Conservation (phyloP, 257 asterid genomes). For the Marsdenia floribunda region DNA sequence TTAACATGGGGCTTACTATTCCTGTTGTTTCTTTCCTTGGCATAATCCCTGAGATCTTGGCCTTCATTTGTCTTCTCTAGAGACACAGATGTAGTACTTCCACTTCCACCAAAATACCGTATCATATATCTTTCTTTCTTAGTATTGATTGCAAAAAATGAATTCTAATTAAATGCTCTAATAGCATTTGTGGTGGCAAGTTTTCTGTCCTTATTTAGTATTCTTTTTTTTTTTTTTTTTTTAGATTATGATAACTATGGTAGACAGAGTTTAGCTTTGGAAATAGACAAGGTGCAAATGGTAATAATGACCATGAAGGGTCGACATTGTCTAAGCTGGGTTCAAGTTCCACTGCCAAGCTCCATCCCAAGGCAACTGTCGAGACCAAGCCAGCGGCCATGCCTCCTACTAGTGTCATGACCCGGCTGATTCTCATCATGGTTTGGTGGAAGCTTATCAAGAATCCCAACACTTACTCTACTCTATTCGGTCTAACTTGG, state of each 20-base stretch:
- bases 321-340: slow-evolving; percentile 81
- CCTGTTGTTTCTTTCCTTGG: slow-evolving; percentile 19
- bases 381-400: slow-evolving; percentile 32
- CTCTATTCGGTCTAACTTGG: slow-evolving; percentile 40
- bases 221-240: background rate
- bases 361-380: slow-evolving; percentile 51
- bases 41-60: slow-evolving; percentile 38
- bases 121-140: background rate
- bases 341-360: slow-evolving; percentile 82
- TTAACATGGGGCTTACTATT: slow-evolving; percentile 30
- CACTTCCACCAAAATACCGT: background rate
- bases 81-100: slow-evolving; percentile 19
- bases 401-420: slow-evolving; percentile 48
- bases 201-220: background rate
- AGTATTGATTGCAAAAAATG: background rate
- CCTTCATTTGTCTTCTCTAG: slow-evolving; percentile 38
- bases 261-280: slow-evolving; percentile 46
- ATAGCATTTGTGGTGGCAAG: background rate
- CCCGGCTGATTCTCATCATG: slow-evolving; percentile 42
- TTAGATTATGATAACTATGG: slow-evolving; percentile 88
- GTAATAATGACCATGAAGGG: slow-evolving; percentile 31
- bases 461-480: slow-evolving; percentile 47
- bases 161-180: background rate
- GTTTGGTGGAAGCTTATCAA: slow-evolving; percentile 44
- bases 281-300: slow-evolving; percentile 28